These are phyloP conservation scores for Theobroma grandiflorum DNA, from an alignment of 441 rosid species.

Conservation along the genomic window DNA sequence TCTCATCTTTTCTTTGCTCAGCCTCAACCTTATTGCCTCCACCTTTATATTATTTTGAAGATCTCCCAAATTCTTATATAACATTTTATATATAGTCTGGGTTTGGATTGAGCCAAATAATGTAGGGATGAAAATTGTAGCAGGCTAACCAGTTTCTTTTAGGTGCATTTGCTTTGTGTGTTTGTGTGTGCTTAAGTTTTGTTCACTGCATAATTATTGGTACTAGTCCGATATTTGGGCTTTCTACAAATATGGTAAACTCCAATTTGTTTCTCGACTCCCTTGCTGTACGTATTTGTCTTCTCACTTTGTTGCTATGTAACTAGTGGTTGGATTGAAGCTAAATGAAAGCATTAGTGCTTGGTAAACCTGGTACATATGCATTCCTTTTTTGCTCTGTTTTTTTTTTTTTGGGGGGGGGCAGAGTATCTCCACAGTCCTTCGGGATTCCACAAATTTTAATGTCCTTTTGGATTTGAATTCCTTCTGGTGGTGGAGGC, in stretches of 20 bases:
- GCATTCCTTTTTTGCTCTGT: background rate
- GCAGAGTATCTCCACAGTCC: no score
- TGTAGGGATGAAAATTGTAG: background rate
- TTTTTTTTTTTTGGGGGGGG: no score
- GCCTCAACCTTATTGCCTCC: background rate
- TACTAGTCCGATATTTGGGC: background rate
- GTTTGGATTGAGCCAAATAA: background rate
- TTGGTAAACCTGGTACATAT: background rate
- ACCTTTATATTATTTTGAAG: conserved; percentile 5
- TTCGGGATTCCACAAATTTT: background rate
- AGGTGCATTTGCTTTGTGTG: background rate
- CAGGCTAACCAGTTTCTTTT: background rate
- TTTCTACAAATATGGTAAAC: background rate
- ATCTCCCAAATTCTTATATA: background rate
- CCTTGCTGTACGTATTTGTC: background rate
- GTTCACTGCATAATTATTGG: background rate
- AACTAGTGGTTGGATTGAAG: background rate
- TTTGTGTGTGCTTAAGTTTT: background rate
- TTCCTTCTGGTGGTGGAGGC: background rate
- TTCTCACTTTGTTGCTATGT: background rate
- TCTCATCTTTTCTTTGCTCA: background rate
- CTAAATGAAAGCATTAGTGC: no score
- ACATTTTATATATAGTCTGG: background rate
- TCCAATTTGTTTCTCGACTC: background rate
- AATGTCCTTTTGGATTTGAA: background rate